phyloP scores from a whole-genome alignment of 2,329 filamentous ascomycete species.

The Pyrenophora tritici-repentis region DNA sequence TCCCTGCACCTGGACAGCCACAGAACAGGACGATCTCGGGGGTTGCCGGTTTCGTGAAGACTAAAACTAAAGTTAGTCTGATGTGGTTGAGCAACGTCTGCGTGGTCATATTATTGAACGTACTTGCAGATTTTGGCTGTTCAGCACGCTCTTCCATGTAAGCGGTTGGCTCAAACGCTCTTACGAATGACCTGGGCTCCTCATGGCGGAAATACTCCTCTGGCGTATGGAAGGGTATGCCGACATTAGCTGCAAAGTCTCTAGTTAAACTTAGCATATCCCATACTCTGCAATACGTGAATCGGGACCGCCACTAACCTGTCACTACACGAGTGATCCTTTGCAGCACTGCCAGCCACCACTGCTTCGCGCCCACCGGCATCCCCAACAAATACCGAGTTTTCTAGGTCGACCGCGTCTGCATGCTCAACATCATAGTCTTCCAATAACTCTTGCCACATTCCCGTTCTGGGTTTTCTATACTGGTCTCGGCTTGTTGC shows the following conservation, averaged over 20 bases:
- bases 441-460: conserved; percentile 75
- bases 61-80: conserved; percentile 30
- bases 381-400: conserved; percentile 88
- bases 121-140: conserved; percentile 40
- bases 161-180: conserved; percentile 71
- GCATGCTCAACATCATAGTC: conserved; percentile 56
- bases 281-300: conserved; percentile 9
- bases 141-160: conserved; percentile 28
- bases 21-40: conserved; percentile 83
- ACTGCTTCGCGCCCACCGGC: conserved; percentile 63
- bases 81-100: conserved; percentile 10
- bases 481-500: conserved; percentile 82
- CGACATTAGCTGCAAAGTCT: conserved; percentile 84
- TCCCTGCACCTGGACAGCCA: conserved; percentile 86
- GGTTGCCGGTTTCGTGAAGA: conserved; percentile 64
- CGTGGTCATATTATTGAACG: conserved; percentile 28
- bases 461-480: conserved; percentile 84
- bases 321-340: conserved; percentile 66
- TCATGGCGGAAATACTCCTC: conserved; percentile 88
- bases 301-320: conserved; percentile 49
- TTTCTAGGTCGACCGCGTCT: conserved; percentile 67
- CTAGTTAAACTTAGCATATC: conserved; percentile 24
- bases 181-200: conserved; percentile 65
- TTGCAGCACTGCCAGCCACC: conserved; percentile 46
- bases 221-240: conserved; percentile 80